Conservation (phyloP, 116 monocot species). For the Cymodocea nodosa region DNA sequence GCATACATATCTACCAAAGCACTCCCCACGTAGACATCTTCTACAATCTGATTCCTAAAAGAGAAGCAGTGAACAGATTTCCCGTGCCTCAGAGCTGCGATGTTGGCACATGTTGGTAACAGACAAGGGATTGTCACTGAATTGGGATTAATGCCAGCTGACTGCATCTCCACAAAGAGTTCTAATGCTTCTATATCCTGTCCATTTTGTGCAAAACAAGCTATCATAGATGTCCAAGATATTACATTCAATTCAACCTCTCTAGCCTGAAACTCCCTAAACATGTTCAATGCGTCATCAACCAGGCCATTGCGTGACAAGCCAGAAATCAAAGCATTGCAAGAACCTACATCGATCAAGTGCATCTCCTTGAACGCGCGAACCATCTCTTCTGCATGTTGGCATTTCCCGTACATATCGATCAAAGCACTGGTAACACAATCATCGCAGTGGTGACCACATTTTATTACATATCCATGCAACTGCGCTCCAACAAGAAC, state of each 20-base stretch:
- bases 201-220: slow-evolving; percentile 55
- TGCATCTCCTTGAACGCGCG: slow-evolving; percentile 27
- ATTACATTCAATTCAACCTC: slow-evolving; percentile 51
- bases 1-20: slow-evolving; percentile 74
- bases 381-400: slow-evolving; percentile 30
- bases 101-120: slow-evolving; percentile 64
- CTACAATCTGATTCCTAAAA: slow-evolving; percentile 23
- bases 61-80: slow-evolving; percentile 51
- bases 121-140: slow-evolving; percentile 60
- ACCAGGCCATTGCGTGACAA: slow-evolving; percentile 45
- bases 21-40: slow-evolving; percentile 53
- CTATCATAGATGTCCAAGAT: slow-evolving; percentile 83
- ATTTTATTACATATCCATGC: slow-evolving; percentile 40
- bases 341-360: slow-evolving; percentile 35
- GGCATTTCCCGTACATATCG: slow-evolving; percentile 65
- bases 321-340: slow-evolving; percentile 69
- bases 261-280: slow-evolving; percentile 24
- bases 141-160: slow-evolving; percentile 38
- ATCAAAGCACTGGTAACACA: slow-evolving; percentile 48
- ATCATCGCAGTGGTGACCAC: slow-evolving; percentile 20
- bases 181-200: slow-evolving; percentile 44
- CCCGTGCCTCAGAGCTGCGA: slow-evolving; percentile 50
- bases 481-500: slow-evolving; percentile 28
- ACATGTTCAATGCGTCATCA: slow-evolving; percentile 33
- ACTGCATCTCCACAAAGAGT: slow-evolving; percentile 63